A percentile compares a stretch with the other conserved stretches of the same genome.
phyloP scores from a whole-genome alignment of 306 rosid genomes.

The Bauhinia variegata region DNA sequence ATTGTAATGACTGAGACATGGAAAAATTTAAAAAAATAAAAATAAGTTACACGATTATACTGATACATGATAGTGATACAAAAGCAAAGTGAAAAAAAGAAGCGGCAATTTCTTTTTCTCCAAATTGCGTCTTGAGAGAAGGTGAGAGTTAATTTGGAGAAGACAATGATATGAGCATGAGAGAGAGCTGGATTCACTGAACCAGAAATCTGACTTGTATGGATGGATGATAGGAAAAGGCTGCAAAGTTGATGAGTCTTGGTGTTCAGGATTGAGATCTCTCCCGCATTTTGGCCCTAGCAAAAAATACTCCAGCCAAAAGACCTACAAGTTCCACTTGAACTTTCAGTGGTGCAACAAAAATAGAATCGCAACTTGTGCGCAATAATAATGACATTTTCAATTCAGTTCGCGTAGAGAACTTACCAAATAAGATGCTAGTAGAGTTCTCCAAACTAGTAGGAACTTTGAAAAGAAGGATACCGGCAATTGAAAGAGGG shows the following conservation, averaged over 20 bases:
- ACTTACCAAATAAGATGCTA: slow-evolving; percentile 90
- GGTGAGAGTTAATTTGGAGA: slow-evolving; percentile 3
- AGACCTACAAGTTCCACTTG: slow-evolving; percentile 65
- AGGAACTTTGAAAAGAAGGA: slow-evolving; percentile 85
- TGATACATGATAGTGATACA: slow-evolving; percentile 33
- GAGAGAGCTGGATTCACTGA: slow-evolving; percentile 23
- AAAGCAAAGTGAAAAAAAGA: slow-evolving; percentile 8
- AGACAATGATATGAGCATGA: slow-evolving; percentile 23
- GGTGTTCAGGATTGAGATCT: slow-evolving; percentile 57
- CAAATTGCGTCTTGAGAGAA: slow-evolving; percentile 13
- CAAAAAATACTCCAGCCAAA: slow-evolving; percentile 91
- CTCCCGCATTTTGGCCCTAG: slow-evolving; percentile 88
- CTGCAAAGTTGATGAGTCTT: slow-evolving; percentile 5
- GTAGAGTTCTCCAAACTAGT: slow-evolving; percentile 92
- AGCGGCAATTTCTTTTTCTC: slow-evolving; percentile 4
- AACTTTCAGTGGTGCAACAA: slow-evolving; percentile 28
- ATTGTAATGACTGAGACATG: no score
- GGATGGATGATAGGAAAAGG: slow-evolving; percentile 8
- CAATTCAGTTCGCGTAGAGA: slow-evolving; percentile 24
- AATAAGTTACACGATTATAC: no score
- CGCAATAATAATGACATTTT: background rate
- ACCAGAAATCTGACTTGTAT: slow-evolving; percentile 32
- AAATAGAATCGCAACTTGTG: slow-evolving; percentile 25
- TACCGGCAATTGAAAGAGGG: slow-evolving; percentile 92
- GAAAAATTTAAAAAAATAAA: no score